Evolutionary conservation across 2,329 filamentous ascomycete genomes (phyloP), one percentile per base, ranked within the genome.

Genomic region (Sclerotinia glacialis): DNA sequence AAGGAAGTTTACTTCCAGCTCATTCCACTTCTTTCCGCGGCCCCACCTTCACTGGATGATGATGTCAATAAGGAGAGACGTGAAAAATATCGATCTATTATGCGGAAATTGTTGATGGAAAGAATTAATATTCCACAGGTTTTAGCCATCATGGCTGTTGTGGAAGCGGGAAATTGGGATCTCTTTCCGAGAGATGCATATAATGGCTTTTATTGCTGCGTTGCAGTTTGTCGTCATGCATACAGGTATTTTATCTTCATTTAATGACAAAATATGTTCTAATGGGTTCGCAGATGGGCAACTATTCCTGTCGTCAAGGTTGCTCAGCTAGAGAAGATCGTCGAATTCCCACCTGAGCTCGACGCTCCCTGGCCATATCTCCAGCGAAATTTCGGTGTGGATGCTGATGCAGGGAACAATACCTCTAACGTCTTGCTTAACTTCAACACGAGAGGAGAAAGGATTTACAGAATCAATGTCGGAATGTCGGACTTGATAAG

Each of bases 281-380:
- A 8, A 54, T 4, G 1, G 6, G 9, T 47, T 3, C 3, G 3
- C 28, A 65, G 64, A 9, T 65, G 64, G 64, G 64, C 64, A 44
- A 65, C 64, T 0, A 65, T 65, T 31, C 64, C 64, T 6, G 64
- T 65, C 12, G 64, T 65, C 14, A 59, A 42, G 37, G 64, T 65
- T 1, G 64, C 64, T 21, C 64, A 65, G 14, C 18, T 46, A 8
- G 64, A 65, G 23, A 65, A 44, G 37, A 60, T 53, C 2, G 46
- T 65, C 4, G 54, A 65, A 31, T 60, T 65, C 14, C 64, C 64
- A n/a, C 21, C 23, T 5, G 64, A 65, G 34, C 54, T 65, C 8
- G 46, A 65, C 16, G 54, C 34, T 9, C 64, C 54, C 16, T 65
- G 64, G 64, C 7, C 31, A 12, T 65, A 65, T 52, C 31, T 65